phyloP scores from a whole-genome alignment of 441 rosid species.

The Populus hybrid region DNA sequence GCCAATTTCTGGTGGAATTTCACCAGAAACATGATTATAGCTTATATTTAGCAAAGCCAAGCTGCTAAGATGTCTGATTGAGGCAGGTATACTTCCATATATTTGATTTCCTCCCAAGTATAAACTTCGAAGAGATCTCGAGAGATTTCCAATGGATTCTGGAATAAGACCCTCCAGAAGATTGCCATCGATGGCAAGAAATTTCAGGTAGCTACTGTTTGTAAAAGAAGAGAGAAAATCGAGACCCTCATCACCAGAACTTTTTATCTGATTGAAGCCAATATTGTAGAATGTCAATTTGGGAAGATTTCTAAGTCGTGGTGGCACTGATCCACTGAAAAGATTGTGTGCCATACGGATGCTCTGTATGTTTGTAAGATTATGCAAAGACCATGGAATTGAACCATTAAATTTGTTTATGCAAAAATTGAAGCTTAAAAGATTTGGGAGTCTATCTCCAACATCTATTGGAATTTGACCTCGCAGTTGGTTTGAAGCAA shows the following conservation, averaged over 20 bases:
- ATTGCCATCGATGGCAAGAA: neutral
- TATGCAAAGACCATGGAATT: conserved; percentile 48
- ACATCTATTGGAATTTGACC: conserved; percentile 45
- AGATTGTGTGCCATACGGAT: conserved; percentile 39
- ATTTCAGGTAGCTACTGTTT: neutral
- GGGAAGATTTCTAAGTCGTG: neutral
- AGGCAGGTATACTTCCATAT: conserved; percentile 22
- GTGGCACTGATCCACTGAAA: conserved; percentile 43
- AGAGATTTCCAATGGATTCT: neutral
- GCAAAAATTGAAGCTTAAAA: conserved; percentile 36
- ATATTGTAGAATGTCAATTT: neutral
- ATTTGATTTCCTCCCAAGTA: conserved; percentile 12
- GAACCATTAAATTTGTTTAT: conserved; percentile 44
- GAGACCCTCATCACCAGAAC: neutral
- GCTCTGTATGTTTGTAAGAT: conserved; percentile 39
- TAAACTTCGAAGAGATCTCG: neutral
- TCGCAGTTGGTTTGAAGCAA: conserved; percentile 45
- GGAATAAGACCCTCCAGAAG: neutral
- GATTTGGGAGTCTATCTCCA: conserved; percentile 51
- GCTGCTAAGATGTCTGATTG: conserved; percentile 31
- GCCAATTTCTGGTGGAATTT: conserved; percentile 41
- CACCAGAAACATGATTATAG: conserved; percentile 35
- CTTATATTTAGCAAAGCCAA: conserved; percentile 42
- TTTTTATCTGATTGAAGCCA: neutral
- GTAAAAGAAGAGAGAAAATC: neutral